Percentiles rank a stretch among this genome's conserved stretches.
Evolutionary conservation across 345 rosid genomes (phyloP).

Genomic region (Salix exigua): DNA sequence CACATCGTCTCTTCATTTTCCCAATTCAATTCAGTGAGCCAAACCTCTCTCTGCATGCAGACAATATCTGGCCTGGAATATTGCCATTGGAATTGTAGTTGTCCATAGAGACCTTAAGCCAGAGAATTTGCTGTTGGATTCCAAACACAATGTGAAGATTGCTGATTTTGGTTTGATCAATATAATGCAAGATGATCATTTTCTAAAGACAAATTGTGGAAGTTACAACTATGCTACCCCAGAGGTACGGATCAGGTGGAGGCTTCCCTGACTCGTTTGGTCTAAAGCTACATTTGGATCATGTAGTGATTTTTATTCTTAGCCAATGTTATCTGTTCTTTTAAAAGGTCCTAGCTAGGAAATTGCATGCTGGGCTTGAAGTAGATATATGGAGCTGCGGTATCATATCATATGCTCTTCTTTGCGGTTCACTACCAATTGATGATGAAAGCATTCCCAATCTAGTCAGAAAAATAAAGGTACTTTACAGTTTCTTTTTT

Average conservation of each 20-base stretch:
- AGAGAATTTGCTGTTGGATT: constrained; percentile 81
- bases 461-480: constrained; percentile 79
- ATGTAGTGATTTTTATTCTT: neutral
- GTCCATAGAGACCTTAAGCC: constrained; percentile 91
- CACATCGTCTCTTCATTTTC: neutral
- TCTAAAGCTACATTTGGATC: neutral
- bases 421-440: constrained; percentile 85
- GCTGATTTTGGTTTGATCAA: constrained; percentile 93
- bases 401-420: constrained; percentile 76
- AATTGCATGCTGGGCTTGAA: constrained; percentile 79
- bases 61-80: constrained; percentile 80
- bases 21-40: neutral
- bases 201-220: constrained; percentile 79
- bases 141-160: constrained; percentile 73
- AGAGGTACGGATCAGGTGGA: constrained; percentile 34
- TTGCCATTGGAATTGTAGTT: constrained; percentile 78
- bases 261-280: neutral
- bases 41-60: constrained; percentile 39
- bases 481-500: constrained; percentile 6
- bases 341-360: constrained; percentile 65
- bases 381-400: constrained; percentile 98
- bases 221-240: constrained; percentile 95
- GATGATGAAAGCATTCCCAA: constrained; percentile 81
- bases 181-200: constrained; percentile 78
- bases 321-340: neutral